Percentiles rank a stretch among this genome's conserved stretches.
Conservation (phyloP, 169 alveolate species). For the Eimeria nieschulzi region DNA sequence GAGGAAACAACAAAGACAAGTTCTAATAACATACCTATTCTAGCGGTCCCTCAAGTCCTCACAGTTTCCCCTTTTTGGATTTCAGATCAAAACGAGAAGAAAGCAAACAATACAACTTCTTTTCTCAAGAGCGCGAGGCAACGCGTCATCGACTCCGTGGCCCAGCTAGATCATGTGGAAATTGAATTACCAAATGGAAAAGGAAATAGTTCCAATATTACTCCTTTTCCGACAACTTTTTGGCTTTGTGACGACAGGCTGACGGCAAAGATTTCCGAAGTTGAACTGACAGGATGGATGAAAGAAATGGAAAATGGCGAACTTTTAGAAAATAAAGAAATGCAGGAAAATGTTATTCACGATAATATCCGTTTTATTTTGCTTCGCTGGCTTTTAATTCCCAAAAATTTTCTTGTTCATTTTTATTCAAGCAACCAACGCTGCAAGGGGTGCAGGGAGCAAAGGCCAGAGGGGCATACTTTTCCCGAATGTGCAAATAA, state of each 20-base stretch:
- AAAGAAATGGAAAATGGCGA: constrained; percentile 40
- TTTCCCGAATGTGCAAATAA: background rate
- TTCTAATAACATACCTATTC: background rate
- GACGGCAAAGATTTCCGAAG: constrained; percentile 24
- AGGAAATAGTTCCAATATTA: background rate
- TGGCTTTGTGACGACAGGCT: constrained; percentile 61
- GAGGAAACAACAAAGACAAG: background rate
- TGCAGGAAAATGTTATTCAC: constrained; percentile 22
- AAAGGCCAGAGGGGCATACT: background rate
- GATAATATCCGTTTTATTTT: constrained; percentile 69
- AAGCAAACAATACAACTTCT: background rate
- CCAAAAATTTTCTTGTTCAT: background rate
- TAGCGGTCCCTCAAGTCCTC: constrained; percentile 1
- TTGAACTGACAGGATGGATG: constrained; percentile 59
- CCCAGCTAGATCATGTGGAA: background rate
- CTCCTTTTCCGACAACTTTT: constrained; percentile 73
- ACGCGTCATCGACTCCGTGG: background rate
- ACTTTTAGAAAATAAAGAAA: background rate
- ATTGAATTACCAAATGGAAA: background rate
- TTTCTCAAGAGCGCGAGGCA: background rate
- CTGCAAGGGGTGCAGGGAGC: background rate
- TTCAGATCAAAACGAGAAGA: background rate
- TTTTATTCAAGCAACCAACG: constrained; percentile 21
- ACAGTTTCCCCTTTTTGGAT: constrained; percentile 26
- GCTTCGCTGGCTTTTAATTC: constrained; percentile 52